Conservation (phyloP, 2,329 filamentous ascomycete genomes). For the Penicillium rolfsii region DNA sequence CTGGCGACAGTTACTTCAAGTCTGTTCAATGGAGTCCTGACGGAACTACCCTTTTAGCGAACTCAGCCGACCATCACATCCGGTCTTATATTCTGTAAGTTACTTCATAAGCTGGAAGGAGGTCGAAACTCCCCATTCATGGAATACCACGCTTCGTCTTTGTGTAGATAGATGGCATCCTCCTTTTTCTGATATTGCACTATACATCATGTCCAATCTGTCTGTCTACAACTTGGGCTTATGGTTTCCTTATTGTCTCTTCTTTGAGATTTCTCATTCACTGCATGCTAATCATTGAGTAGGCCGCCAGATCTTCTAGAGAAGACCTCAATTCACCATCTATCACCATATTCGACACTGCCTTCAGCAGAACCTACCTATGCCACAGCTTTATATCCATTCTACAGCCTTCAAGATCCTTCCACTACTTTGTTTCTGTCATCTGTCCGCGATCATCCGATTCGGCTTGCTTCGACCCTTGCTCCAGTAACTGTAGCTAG, state of each 20-base stretch:
- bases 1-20: constrained; percentile 42
- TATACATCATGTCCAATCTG: not conserved
- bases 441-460: constrained; percentile 58
- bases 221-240: not conserved
- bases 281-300: constrained; percentile 12
- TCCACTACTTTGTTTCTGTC: constrained; percentile 56
- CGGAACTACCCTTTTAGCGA: constrained; percentile 61
- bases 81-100: constrained; percentile 58
- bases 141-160: not conserved
- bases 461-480: constrained; percentile 60
- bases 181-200: not conserved
- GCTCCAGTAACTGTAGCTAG: constrained; percentile 52
- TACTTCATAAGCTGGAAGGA: not conserved
- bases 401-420: constrained; percentile 56
- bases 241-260: no score
- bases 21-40: constrained; percentile 57
- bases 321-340: constrained; percentile 36
- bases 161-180: not conserved
- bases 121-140: not conserved
- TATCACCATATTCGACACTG: constrained; percentile 54
- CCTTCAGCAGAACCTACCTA: constrained; percentile 55
- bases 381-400: constrained; percentile 58
- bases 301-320: constrained; percentile 56
- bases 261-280: not conserved
- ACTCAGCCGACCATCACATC: constrained; percentile 55